These are phyloP conservation scores for Dentipellis fragilis DNA, from an alignment of 768 basidiomycete species.

Conservation along the genomic window DNA sequence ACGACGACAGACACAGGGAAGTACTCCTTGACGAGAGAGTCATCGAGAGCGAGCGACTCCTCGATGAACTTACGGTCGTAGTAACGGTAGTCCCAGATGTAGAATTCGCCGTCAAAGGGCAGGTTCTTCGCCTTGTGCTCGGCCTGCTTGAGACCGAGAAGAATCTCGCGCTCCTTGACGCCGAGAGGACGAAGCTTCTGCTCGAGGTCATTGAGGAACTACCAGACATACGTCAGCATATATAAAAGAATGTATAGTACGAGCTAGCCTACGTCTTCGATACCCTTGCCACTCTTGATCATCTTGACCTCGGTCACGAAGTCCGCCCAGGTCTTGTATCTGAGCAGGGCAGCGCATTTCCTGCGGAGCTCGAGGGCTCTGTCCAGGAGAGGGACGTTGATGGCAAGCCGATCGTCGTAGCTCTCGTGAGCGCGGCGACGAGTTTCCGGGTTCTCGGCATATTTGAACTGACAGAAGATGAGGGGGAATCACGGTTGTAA, in stretches of 20 bases:
- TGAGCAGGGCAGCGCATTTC: conserved; percentile 54
- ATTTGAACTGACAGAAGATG: conserved; percentile 52
- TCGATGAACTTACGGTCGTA: conserved; percentile 62
- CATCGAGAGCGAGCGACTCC: conserved; percentile 58
- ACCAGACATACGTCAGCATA: background rate
- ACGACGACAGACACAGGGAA: conserved; percentile 83
- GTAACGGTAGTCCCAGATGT: conserved; percentile 80
- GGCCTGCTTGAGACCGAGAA: conserved; percentile 66
- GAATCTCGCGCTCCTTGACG: conserved; percentile 49
- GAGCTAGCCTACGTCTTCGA: conserved; percentile 45
- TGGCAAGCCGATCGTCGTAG: conserved; percentile 54
- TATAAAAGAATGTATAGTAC: background rate
- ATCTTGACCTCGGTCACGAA: conserved; percentile 81
- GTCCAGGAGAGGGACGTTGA: conserved; percentile 63
- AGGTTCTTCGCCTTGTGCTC: conserved; percentile 52
- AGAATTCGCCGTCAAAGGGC: conserved; percentile 64
- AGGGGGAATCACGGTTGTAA: background rate
- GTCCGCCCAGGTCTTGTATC: conserved; percentile 76
- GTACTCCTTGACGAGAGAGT: conserved; percentile 76
- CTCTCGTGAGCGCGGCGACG: conserved; percentile 57
- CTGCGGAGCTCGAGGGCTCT: conserved; percentile 64
- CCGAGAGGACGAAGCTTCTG: conserved; percentile 66
- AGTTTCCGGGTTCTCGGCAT: conserved; percentile 59
- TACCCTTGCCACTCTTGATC: conserved; percentile 61
- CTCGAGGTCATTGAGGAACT: conserved; percentile 77